These are phyloP conservation scores for Escovopsis sp. DNA, from an alignment of 2,329 filamentous ascomycete genomes.

Conservation along the genomic window DNA sequence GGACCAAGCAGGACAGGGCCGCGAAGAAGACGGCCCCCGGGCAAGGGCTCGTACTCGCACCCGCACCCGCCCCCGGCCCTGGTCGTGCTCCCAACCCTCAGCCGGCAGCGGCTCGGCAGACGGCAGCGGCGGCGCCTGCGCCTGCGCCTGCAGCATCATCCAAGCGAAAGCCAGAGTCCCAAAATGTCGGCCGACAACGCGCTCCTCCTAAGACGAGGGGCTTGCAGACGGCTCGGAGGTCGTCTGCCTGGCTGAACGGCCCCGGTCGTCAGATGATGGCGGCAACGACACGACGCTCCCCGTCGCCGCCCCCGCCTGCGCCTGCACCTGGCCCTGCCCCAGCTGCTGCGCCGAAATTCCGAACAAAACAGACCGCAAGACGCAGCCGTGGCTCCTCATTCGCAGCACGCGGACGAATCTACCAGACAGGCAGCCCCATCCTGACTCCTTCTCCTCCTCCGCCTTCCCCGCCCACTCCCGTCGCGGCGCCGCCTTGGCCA, in stretches of 20 bases:
- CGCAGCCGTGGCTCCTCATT: slow-evolving; percentile 13
- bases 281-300: no score
- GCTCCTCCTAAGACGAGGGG: not conserved
- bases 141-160: not conserved
- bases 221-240: slow-evolving; percentile 8
- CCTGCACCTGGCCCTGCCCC: slow-evolving; percentile 1
- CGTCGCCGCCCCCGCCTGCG: not conserved
- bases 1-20: slow-evolving; percentile 33
- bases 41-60: no score
- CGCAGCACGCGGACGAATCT: slow-evolving; percentile 10
- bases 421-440: no score
- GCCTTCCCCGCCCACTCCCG: no score
- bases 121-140: slow-evolving; percentile 1
- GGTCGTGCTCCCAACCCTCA: not conserved
- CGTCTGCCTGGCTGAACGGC: slow-evolving; percentile 3
- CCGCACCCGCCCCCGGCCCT: no score
- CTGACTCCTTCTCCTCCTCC: no score
- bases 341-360: not conserved
- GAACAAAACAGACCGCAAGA: slow-evolving; percentile 12
- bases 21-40: slow-evolving; percentile 24
- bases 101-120: not conserved
- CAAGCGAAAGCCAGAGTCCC: no score
- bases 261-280: slow-evolving; percentile 3
- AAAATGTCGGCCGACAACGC: no score
- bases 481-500: no score